Percentiles rank a stretch among this genome's conserved stretches.
These are phyloP conservation scores for Xerocomus minutiporus DNA, from an alignment of 1,284 basidiomycete genomes.

Conservation along the genomic window DNA sequence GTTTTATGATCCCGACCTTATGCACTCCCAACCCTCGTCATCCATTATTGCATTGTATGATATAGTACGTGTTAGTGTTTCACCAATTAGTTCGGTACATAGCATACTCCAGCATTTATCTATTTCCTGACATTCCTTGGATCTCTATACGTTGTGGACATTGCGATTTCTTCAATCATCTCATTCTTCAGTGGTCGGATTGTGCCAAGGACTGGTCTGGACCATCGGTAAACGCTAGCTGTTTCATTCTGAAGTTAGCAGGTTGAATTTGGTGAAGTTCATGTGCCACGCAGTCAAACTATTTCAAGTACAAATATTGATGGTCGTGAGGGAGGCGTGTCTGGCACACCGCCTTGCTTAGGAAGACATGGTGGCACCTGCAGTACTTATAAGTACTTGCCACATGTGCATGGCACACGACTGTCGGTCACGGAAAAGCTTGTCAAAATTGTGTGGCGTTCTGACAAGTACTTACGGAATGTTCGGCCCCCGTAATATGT, in stretches of 20 bases:
- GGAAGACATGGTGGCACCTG: neutral
- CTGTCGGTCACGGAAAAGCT: neutral
- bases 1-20: conserved; percentile 2
- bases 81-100: neutral
- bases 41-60: conserved; percentile 8
- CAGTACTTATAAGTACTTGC: neutral
- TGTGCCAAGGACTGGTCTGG: too few species aligned
- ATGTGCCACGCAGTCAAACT: neutral
- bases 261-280: too few species aligned
- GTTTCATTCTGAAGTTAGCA: too few species aligned
- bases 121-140: neutral
- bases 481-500: neutral
- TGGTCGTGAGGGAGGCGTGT: neutral
- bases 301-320: neutral
- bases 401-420: neutral
- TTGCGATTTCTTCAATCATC: neutral
- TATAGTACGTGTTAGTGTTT: conserved; percentile 3
- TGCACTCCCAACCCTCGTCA: conserved; percentile 10
- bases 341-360: neutral
- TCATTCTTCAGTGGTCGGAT: neutral
- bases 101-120: neutral
- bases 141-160: neutral
- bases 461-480: neutral
- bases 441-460: neutral
- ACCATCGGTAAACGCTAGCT: too few species aligned